phyloP scores from a whole-genome alignment of 495 filamentous ascomycete species.

The Jackrogersella multiformis region DNA sequence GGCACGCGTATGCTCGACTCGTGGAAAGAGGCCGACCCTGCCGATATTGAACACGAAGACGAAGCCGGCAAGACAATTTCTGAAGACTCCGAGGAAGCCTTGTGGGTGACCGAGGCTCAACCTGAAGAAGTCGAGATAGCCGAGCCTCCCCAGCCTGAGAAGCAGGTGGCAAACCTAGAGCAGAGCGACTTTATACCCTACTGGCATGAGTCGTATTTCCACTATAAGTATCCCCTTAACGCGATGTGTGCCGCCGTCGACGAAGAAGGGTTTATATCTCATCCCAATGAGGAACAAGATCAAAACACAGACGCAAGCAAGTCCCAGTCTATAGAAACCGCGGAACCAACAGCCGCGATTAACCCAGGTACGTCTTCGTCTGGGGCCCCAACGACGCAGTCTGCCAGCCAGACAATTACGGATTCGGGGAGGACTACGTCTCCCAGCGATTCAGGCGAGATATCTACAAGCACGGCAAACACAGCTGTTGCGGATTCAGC shows the following conservation, averaged over 20 bases:
- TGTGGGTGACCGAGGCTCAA: conserved; percentile 42
- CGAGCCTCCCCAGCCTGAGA: conserved; percentile 48
- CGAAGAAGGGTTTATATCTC: conserved; percentile 1
- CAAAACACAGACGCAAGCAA: conserved; percentile 8
- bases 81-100: conserved; percentile 56
- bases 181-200: conserved; percentile 40
- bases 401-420: conserved; percentile 27
- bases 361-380: conserved; percentile 26
- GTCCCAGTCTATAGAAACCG: conserved; percentile 13
- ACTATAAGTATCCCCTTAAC: conserved; percentile 15
- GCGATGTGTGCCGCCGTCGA: conserved; percentile 40
- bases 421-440: conserved; percentile 31
- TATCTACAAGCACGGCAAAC: conserved; percentile 12
- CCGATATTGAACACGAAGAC: conserved; percentile 65
- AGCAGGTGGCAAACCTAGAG: conserved; percentile 14
- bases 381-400: conserved; percentile 23
- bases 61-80: conserved; percentile 39
- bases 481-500: conserved; percentile 19
- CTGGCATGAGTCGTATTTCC: conserved; percentile 42
- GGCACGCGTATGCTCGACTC: conserved; percentile 97
- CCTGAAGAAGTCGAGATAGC: conserved; percentile 35
- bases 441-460: conserved; percentile 25
- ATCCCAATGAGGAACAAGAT: not conserved
- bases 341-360: conserved; percentile 18
- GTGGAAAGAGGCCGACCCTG: conserved; percentile 73